Evolutionary conservation across 176 grass and related monocot genomes (phyloP).

Genomic region (Microstegium vimineum): DNA sequence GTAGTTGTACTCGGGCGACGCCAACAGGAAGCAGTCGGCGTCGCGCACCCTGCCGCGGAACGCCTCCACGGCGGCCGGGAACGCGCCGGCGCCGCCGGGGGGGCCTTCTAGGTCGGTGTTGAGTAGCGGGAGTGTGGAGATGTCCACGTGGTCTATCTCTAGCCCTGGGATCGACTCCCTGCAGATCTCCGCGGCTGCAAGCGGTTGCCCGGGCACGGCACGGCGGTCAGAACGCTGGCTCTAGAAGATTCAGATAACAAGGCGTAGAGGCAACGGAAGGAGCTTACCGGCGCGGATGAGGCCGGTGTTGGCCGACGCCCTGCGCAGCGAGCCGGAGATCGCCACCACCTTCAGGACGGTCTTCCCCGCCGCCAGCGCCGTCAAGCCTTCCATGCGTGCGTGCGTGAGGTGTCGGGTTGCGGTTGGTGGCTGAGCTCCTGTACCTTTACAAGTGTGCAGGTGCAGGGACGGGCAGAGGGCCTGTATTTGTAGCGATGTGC

Average conservation of each 20-base stretch:
- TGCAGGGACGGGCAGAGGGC: neutral
- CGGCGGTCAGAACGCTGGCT: neutral
- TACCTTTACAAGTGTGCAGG: neutral
- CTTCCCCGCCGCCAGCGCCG: neutral
- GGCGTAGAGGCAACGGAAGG: neutral
- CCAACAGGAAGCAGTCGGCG: conserved; percentile 70
- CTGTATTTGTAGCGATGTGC: too few species aligned
- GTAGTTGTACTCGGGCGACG: conserved; percentile 90
- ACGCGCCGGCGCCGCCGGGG: conserved; percentile 22
- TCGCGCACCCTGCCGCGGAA: conserved; percentile 51
- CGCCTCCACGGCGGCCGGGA: conserved; percentile 58
- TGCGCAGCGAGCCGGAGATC: conserved; percentile 62
- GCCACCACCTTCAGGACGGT: conserved; percentile 34
- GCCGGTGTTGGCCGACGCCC: conserved; percentile 50
- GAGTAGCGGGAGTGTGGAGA: conserved; percentile 66
- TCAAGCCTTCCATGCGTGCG: neutral
- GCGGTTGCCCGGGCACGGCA: too few species aligned
- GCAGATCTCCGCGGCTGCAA: conserved; percentile 57
- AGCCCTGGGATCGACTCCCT: conserved; percentile 60
- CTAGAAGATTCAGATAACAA: neutral
- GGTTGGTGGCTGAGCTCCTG: neutral
- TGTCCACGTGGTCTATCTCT: conserved; percentile 59
- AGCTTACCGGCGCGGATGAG: conserved; percentile 64
- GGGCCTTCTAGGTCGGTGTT: conserved; percentile 93
- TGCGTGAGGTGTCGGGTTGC: neutral